Percentiles rank a stretch among this genome's conserved stretches.
These are phyloP conservation scores for Solanum bukasovii DNA, from an alignment of 257 asterid genomes.

Conservation along the genomic window DNA sequence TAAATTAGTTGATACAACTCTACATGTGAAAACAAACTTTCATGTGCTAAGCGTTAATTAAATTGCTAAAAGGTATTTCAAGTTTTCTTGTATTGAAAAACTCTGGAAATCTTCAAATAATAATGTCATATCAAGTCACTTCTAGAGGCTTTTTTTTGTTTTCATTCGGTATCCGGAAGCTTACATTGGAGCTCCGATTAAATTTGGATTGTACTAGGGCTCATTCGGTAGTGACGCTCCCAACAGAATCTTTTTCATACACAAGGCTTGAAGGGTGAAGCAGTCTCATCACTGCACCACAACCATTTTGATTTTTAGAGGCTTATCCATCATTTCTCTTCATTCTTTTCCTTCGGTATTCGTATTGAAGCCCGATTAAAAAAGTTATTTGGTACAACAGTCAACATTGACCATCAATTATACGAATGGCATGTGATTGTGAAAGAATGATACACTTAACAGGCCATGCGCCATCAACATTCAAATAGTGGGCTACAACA, in stretches of 20 bases:
- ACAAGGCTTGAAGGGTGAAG: too few species aligned
- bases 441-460: neutral
- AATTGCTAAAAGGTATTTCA: neutral
- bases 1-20: neutral
- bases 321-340: neutral
- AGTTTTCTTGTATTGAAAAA: neutral
- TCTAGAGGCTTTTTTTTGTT: too few species aligned
- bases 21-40: neutral
- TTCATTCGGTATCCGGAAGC: too few species aligned
- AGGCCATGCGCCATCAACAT: neutral
- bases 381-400: neutral
- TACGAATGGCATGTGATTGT: neutral
- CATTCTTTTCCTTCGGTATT: rapidly evolving
- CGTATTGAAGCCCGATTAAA: too few species aligned
- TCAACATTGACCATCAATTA: neutral
- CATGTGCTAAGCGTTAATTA: neutral
- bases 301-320: too few species aligned
- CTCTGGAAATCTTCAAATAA: neutral
- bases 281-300: too few species aligned
- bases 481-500: neutral
- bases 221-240: rapidly evolving
- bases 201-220: too few species aligned
- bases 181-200: too few species aligned
- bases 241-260: too few species aligned
- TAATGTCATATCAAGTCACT: too few species aligned